Evolutionary conservation across 129 eudicot species (phyloP).

Genomic region (carrot (Daucus carota)): DNA sequence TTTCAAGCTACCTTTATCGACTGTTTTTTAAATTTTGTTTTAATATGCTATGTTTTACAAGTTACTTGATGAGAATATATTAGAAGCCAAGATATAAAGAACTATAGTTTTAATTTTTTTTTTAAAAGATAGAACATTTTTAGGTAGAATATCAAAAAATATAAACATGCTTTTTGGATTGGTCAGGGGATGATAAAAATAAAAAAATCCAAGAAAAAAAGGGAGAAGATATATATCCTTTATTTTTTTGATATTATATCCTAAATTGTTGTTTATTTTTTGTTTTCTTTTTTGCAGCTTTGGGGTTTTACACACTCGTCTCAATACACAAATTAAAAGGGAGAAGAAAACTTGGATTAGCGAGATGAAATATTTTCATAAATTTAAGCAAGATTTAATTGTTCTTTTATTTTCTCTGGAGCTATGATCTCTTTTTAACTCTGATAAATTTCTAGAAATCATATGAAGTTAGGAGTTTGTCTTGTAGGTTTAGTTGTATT

Average conservation of each 20-base stretch:
- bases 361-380: neutral
- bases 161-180: too few species aligned
- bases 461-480: too few species aligned
- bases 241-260: neutral
- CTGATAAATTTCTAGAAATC: too few species aligned
- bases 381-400: neutral
- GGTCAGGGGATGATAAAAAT: too few species aligned
- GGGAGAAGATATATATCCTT: too few species aligned
- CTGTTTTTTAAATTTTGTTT: neutral
- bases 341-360: neutral
- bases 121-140: too few species aligned
- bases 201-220: too few species aligned
- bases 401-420: neutral
- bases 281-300: neutral
- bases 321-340: neutral
- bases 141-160: too few species aligned
- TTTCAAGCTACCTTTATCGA: neutral
- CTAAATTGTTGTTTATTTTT: neutral
- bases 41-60: neutral
- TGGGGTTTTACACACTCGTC: constrained; percentile 4
- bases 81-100: too few species aligned
- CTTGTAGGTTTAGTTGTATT: too few species aligned
- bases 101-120: too few species aligned
- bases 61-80: too few species aligned
- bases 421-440: neutral